Base-by-base conservation (phyloP, 805 yeast species). In the Ogataea ramenticola region DNA sequence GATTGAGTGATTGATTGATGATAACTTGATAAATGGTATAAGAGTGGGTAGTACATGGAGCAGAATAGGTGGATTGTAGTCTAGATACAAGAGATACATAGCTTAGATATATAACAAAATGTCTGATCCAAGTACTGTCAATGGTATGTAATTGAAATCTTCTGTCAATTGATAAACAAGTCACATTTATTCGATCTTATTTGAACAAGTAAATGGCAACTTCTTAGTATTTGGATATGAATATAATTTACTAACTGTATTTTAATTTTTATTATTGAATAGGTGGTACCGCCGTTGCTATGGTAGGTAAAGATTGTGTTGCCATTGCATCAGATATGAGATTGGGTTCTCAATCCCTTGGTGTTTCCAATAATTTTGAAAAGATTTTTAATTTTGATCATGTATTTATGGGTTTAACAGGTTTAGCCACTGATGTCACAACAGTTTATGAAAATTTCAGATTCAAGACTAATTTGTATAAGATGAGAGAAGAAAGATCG, bases 301-400 rank as follows among this genome's bases (percentile, higher is more conserved):
- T 93, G 99, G 83, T 83, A 22, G 99, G 99, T 57, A 90, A 95
- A 61, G 97, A 89, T 55, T 93, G 99, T 72, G 90, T 93, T 44
- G 99, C 98, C 27, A 89, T 93, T 57, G 99, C 97, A 3, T 83
- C 93, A 56, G 99, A 93, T 67, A 72, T 93, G 60, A 82, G 98
- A 58, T 72, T 93, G 49, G 99, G 99, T 20, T 80, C 81, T 62
- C 99, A 93, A 65, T 86, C 96, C 7, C 71, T 93, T 21, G 97
- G 98, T 44, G 79, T 93, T 39, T 72, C 97, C 40, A 89, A 89
- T 64, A 83, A 89, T 58, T 95, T 93, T 64, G 97, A 93, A 60
- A 93, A 93, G 71, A 74, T 93, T 48, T 89, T 91, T 62, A 81
- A 80, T 53, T 82, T 80, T 62, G 96, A 90, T 17, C 85, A 86